Base-by-base conservation (phyloP, 2,329 filamentous ascomycete genomes). In the Curvularia spicifera region DNA sequence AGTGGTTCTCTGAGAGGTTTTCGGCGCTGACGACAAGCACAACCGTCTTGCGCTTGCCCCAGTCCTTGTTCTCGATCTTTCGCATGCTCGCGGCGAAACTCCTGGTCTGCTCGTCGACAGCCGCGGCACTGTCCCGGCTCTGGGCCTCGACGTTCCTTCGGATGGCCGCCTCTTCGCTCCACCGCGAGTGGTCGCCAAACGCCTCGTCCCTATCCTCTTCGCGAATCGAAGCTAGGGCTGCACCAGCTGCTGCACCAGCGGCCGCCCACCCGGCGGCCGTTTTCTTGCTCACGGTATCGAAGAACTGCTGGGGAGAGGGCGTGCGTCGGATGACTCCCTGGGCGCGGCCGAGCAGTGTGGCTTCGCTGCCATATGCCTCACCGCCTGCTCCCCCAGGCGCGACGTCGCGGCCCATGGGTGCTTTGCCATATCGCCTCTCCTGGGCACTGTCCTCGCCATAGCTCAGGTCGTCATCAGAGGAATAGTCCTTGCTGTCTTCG, bases 1-100 rank as follows among this genome's bases (percentile, higher is more conserved):
- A 69, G 18, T 71, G 77, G 37, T 83, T 80, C 40, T 87, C 84
- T 39, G 85, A 73, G 35, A 83, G 81, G 24, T 85, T 81, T 70
- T 95, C 91, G 4, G 93, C 92, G 56, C 91, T 96, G 12, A 97
- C 87, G 13, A 97, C 89, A 68, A 98, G 86, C 7, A 89, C 93
- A n/a, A 97, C 91, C 0, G 88, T 92, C 81, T 89, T 95, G 70
- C 77, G 76, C 55, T 72, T 72, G 53, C 56, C 72, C 54, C 59
- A 67, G 29, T 57, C 48, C 67, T 51, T 51, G 60, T 5, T 57
- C 9, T 55, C 46, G 9, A 47, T 71, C 37, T 63, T 69, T 43
- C 66, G 65, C 45, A 72, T 65, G 15, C 70, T 71, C 3, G 67
- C 67, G 12, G 68, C 73, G 43, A 76, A 76, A 15, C 70, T 72